Evolutionary conservation across 2,329 filamentous ascomycete genomes (phyloP).

Genomic region (Aspergillus felis): DNA sequence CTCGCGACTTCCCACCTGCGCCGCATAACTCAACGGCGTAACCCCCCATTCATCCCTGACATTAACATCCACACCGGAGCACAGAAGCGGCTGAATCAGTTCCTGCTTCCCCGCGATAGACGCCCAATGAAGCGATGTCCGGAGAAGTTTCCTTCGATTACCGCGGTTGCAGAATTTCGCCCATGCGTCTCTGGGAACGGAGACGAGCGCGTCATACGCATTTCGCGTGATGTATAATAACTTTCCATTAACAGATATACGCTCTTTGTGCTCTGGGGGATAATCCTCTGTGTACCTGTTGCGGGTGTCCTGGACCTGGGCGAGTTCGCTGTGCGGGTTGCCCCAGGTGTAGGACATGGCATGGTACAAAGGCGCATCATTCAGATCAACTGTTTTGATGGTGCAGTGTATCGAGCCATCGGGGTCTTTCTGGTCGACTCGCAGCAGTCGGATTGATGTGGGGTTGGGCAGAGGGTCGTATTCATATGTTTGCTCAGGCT

Average conservation of each 20-base stretch:
- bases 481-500: not conserved
- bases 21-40: conserved; percentile 1
- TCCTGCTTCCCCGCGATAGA: not conserved
- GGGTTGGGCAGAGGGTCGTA: conserved; percentile 1
- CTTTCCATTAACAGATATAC: not conserved
- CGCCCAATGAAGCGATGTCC: conserved; percentile 1
- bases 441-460: conserved; percentile 4
- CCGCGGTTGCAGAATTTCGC: not conserved
- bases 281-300: not conserved
- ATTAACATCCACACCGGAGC: not conserved
- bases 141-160: not conserved
- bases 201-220: not conserved
- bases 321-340: conserved; percentile 2
- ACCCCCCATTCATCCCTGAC: not conserved
- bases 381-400: not conserved
- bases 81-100: not conserved
- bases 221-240: not conserved
- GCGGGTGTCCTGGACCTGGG: not conserved
- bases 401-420: not conserved
- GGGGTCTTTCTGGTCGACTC: not conserved
- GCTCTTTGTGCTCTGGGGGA: not conserved
- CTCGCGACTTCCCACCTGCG: not conserved
- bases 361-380: not conserved
- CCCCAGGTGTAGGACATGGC: conserved; percentile 6
- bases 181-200: not conserved